Evolutionary conservation across 2,329 filamentous ascomycete species (phyloP), one percentile per base, ranked within the genome.

Genomic region (Huntiella savannae): DNA sequence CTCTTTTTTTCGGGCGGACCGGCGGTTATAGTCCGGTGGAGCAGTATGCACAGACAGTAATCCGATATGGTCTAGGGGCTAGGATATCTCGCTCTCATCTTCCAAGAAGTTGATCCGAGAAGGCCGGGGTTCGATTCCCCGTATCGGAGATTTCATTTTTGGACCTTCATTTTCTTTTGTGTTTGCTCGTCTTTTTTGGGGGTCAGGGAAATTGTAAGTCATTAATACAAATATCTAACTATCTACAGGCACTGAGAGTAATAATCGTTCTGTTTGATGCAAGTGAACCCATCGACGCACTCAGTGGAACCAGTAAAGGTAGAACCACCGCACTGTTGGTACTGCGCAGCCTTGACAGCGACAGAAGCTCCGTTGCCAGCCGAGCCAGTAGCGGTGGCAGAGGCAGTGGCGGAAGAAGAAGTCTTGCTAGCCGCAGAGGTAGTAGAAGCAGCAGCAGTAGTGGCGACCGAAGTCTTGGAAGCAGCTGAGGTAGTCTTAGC

Each of bases 241-340:
- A 11, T 47, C 55, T 56, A 66, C 48, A 63, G 48, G 52, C 64
- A 67, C 53, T 67, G 63, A 12, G 47, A 60, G 56, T 65, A 67
- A 51, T 53, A 66, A 38, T 57, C 55, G 54, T 66, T 67, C 46
- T 55, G 33, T 42, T 55, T 56, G 36, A 52, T 56, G 56, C 63
- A 67, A 13, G 56, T 63, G 32, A 48, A 59, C 10, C 58, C 58
- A 13, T 55, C 52, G 19, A 49, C 56, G 52, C 64, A 67, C 4
- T 47, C 51, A 2, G 56, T 63, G 34, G 59, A 54, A 16, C 64
- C 63, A 11, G 41, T 57, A 50, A 53, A 66, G 32, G 54, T 56
- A 40, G 13, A 49, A 4, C 63, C 62, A 15, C 61, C 63, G 38
- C 63, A 66, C 52, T 64, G 62, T 4, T 55, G 60, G 42, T 55